A percentile compares a stretch with the other conserved stretches of the same genome.
These are phyloP conservation scores for Fonsecaea multimorphosa DNA, from an alignment of 2,329 filamentous ascomycete genomes.

Conservation along the genomic window DNA sequence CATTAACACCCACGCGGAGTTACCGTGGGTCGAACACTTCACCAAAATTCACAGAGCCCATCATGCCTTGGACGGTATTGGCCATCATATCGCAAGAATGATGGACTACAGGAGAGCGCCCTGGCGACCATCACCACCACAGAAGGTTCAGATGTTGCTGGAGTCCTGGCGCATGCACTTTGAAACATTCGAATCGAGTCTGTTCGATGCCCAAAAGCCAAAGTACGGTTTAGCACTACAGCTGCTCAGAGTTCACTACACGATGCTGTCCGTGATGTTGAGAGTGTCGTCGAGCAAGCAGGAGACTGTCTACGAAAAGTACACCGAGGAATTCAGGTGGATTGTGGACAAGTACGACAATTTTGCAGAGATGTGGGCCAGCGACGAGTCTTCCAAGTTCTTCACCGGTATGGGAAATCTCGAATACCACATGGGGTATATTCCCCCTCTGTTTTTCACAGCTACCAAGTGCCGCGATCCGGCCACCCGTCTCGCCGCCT, in stretches of 20 bases:
- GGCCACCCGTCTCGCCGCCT: slow-evolving; percentile 20
- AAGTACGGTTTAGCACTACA: slow-evolving; percentile 11
- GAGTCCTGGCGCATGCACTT: slow-evolving; percentile 26
- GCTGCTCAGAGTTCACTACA: slow-evolving; percentile 26
- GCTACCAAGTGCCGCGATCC: slow-evolving; percentile 34
- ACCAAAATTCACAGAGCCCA: slow-evolving; percentile 21
- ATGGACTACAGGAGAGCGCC: slow-evolving; percentile 22
- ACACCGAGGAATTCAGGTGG: slow-evolving; percentile 27
- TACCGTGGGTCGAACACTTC: slow-evolving; percentile 26
- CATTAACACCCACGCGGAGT: slow-evolving; percentile 12
- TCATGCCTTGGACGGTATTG: slow-evolving; percentile 28
- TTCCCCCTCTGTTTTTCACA: slow-evolving; percentile 35
- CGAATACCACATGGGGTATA: slow-evolving; percentile 30
- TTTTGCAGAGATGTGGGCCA: slow-evolving; percentile 17
- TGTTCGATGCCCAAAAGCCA: slow-evolving; percentile 10
- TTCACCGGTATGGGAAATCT: slow-evolving; percentile 20
- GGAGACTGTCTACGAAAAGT: slow-evolving; percentile 26
- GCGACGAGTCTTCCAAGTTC: slow-evolving; percentile 18
- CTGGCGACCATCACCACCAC: slow-evolving; percentile 10
- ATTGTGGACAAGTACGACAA: slow-evolving; percentile 29
- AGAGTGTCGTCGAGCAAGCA: slow-evolving; percentile 18
- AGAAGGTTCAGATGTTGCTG: slow-evolving; percentile 24
- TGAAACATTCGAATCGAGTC: slow-evolving; percentile 22
- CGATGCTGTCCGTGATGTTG: slow-evolving; percentile 31
- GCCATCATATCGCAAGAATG: slow-evolving; percentile 29